Evolutionary conservation across 2,329 filamentous ascomycete genomes (phyloP).

Genomic region (Verticillium zaregamsianum): DNA sequence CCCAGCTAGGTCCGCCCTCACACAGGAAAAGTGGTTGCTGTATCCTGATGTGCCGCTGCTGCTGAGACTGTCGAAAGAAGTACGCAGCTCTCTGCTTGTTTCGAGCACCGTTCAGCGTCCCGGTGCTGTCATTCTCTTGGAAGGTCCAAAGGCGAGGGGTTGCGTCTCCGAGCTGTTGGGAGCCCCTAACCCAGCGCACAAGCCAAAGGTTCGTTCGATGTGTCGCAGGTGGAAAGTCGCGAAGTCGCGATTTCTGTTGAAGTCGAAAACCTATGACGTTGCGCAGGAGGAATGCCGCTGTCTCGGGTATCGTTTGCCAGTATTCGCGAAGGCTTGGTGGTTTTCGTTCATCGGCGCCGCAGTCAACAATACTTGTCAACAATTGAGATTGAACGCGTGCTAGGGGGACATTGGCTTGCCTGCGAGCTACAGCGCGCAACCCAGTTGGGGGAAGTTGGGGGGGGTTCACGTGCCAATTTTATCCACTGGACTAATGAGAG

Average conservation of each 20-base stretch:
- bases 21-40: not conserved
- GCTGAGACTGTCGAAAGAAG: not conserved
- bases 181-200: not conserved
- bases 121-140: not conserved
- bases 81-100: not conserved
- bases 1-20: not conserved
- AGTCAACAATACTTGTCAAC: constrained; percentile 1
- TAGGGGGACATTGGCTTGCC: not conserved
- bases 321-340: not conserved
- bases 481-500: not conserved
- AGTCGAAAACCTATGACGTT: not conserved
- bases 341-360: not conserved
- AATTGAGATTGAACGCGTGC: not conserved
- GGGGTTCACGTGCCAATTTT: not conserved
- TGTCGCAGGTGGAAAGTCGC: not conserved
- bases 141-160: not conserved
- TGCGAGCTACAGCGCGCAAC: not conserved
- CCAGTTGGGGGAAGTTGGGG: not conserved
- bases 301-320: not conserved
- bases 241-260: not conserved
- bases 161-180: not conserved
- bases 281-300: not conserved
- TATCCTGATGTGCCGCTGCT: not conserved
- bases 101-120: constrained; percentile 1
- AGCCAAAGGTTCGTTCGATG: not conserved